Evolutionary conservation across 2,329 filamentous ascomycete genomes (phyloP), one percentile per base, ranked within the genome.

Genomic region (Xylariales sp.): DNA sequence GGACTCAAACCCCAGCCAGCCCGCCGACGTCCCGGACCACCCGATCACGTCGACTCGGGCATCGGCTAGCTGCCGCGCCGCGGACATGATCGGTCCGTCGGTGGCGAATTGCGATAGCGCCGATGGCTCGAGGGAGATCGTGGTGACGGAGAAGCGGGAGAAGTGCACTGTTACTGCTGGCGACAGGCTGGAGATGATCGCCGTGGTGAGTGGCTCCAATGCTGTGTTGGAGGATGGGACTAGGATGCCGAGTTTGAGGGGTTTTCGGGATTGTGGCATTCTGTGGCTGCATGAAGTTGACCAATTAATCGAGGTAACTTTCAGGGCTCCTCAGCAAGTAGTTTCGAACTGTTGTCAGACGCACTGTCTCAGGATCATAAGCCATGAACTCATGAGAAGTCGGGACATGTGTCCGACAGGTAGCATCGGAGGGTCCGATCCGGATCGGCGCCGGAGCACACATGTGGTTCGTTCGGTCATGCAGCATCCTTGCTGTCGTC

Each of bases 201-300:
- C 54, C 18, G 55, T 54, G 5, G 65, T 67, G 11, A 70, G 55
- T 8, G 66, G 65, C 49, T 70, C 68, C 14, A 70, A 57, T 3
- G 60, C 58, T 9, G 65, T 70, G 49, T 70, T 69, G 39, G 66
- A 68, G 28, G 60, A 65, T 12, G 67, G 67, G 19, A 66, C 61
- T 20, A 70, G 60, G 34, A 71, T 59, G 36, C 65, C 68, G 21
- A 70, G 51, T 21, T 49, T 45, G 15, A 56, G 34, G 16, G 43
- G 43, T 40, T 15, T 32, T 7, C 7, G 14, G 29, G 29, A n/a
- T n/a, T 8, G 24, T 27, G 24, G 24, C n/a, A n/a, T 8, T 27
- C 8, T n/a, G 24, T 27, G 24, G n/a, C 8, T 8, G 24, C n/a
- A 27, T n/a, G 24, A 8, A 27, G n/a, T 8, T 8, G 24, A 8